Evolutionary conservation across 805 yeast species (phyloP).

Genomic region (Yarrowia sp.): DNA sequence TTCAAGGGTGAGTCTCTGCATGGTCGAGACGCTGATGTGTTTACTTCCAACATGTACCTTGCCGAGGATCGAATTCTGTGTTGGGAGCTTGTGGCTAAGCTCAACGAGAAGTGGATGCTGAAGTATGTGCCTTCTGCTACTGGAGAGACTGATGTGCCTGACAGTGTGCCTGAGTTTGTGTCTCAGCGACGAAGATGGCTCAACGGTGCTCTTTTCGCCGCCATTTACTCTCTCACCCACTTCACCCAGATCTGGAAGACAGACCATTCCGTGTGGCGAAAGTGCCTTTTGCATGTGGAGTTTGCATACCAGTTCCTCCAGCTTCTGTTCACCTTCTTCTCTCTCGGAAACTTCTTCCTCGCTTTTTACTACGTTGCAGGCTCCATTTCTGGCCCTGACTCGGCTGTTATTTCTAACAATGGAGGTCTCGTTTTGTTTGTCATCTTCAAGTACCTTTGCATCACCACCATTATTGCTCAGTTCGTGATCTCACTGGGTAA

Average conservation of each 20-base stretch:
- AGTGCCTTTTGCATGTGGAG: slow-evolving; percentile 77
- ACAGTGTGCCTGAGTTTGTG: slow-evolving; percentile 86
- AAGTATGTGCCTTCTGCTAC: slow-evolving; percentile 89
- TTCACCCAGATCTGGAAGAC: slow-evolving; percentile 87
- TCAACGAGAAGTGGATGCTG: slow-evolving; percentile 77
- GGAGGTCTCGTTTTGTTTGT: slow-evolving; percentile 86
- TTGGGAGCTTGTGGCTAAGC: slow-evolving; percentile 92
- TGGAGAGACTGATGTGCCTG: slow-evolving; percentile 98
- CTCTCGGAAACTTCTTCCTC: slow-evolving; percentile 85
- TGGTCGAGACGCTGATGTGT: slow-evolving; percentile 67
- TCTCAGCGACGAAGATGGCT: slow-evolving; percentile 98
- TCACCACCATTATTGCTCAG: slow-evolving; percentile 80
- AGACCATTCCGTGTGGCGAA: slow-evolving; percentile 76
- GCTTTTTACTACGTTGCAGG: slow-evolving; percentile 93
- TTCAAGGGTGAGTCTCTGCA: slow-evolving; percentile 79
- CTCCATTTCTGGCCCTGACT: slow-evolving; percentile 53
- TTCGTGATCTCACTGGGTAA: slow-evolving; percentile 94
- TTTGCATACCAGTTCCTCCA: slow-evolving; percentile 82
- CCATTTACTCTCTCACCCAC: slow-evolving; percentile 80
- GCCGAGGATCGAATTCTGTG: slow-evolving; percentile 96
- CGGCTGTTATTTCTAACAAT: slow-evolving; percentile 45
- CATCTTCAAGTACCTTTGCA: slow-evolving; percentile 77
- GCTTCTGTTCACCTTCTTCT: slow-evolving; percentile 83
- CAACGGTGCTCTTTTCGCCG: slow-evolving; percentile 97
- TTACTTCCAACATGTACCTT: slow-evolving; percentile 93